Evolutionary conservation across 2,329 filamentous ascomycete genomes (phyloP).

Genomic region (Curvularia sp.): DNA sequence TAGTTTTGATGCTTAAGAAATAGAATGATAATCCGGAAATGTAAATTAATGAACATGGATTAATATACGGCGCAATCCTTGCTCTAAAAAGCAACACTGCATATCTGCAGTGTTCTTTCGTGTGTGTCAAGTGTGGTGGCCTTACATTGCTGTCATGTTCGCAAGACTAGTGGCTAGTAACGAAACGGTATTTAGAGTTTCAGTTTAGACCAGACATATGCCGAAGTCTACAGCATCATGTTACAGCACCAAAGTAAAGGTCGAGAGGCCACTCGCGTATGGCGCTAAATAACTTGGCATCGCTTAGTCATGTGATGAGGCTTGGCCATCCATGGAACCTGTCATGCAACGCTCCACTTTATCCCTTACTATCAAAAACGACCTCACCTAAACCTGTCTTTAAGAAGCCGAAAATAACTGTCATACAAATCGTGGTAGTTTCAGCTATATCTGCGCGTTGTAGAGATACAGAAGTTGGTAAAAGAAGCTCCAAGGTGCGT

Average conservation of each 20-base stretch:
- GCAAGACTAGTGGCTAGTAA: background rate
- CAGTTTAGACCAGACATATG: background rate
- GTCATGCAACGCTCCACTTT: slow-evolving; percentile 19
- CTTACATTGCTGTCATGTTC: background rate
- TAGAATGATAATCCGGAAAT: background rate
- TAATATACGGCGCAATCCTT: background rate
- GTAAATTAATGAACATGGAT: background rate
- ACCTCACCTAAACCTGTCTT: slow-evolving; percentile 7
- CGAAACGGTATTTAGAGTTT: background rate
- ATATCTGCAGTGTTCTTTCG: background rate
- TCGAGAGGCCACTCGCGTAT: background rate
- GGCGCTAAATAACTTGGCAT: slow-evolving; percentile 17
- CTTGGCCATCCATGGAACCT: slow-evolving; percentile 18
- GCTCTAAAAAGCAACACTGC: background rate
- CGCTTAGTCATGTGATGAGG: slow-evolving; percentile 16
- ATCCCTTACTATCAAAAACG: slow-evolving; percentile 16
- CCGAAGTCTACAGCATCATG: background rate
- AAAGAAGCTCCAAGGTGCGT: slow-evolving; percentile 9
- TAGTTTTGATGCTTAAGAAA: background rate
- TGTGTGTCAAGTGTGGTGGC: background rate
- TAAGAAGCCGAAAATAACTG: background rate
- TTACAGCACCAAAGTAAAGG: background rate
- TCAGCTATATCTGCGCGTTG: background rate
- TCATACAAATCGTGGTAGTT: background rate
- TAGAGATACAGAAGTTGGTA: slow-evolving; percentile 4